Conservation (phyloP, 805 yeast genomes). For the Cyberlindnera veronae region DNA sequence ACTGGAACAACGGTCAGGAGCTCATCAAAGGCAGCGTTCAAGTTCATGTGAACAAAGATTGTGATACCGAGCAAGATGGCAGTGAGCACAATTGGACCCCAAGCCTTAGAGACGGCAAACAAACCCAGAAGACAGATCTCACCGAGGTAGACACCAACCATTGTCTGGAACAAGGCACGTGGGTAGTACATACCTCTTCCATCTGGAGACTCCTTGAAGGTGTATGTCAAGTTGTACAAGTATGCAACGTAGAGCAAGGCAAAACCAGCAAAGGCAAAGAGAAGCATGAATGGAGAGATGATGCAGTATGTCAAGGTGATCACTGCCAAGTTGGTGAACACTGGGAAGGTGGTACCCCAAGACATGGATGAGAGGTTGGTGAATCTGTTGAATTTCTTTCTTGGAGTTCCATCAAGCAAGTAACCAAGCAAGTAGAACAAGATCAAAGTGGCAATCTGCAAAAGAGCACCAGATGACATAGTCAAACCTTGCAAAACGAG, state of each 20-base stretch:
- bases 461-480: slow-evolving; percentile 58
- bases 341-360: slow-evolving; percentile 82
- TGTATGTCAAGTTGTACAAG: slow-evolving; percentile 73
- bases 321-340: slow-evolving; percentile 66
- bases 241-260: slow-evolving; percentile 70
- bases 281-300: slow-evolving; percentile 77
- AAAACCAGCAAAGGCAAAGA: slow-evolving; percentile 72
- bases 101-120: slow-evolving; percentile 85
- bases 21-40: slow-evolving; percentile 63
- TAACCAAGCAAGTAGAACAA: slow-evolving; percentile 56
- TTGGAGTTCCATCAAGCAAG: slow-evolving; percentile 57
- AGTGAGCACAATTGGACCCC: slow-evolving; percentile 89
- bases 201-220: slow-evolving; percentile 64
- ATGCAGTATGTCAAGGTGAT: slow-evolving; percentile 65
- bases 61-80: slow-evolving; percentile 64
- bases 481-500: slow-evolving; percentile 66
- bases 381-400: slow-evolving; percentile 66
- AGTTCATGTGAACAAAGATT: slow-evolving; percentile 60
- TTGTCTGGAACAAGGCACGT: slow-evolving; percentile 81
- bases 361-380: slow-evolving; percentile 45
- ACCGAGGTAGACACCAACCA: slow-evolving; percentile 85
- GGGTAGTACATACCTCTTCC: slow-evolving; percentile 83
- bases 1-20: slow-evolving; percentile 58
- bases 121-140: slow-evolving; percentile 83
- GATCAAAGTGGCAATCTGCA: slow-evolving; percentile 58